phyloP scores from a whole-genome alignment of 805 yeast species.

The Blastobotrys americana region DNA sequence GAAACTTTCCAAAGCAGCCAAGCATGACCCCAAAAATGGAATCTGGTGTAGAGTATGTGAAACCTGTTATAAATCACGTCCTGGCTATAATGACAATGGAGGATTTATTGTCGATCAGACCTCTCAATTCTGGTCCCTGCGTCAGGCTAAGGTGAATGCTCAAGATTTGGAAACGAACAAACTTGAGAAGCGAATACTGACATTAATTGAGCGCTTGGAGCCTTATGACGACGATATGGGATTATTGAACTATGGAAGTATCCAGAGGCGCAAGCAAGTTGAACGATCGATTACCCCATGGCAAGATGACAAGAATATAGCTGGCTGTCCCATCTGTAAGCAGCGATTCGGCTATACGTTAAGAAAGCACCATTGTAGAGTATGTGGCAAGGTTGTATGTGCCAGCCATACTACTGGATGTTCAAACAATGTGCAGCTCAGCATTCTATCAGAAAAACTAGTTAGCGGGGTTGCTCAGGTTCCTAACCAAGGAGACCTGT shows the following conservation, averaged over 20 bases:
- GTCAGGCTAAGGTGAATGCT: conserved; percentile 43
- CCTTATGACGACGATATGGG: conserved; percentile 18
- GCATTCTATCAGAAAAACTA: conserved; percentile 27
- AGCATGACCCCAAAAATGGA: conserved; percentile 44
- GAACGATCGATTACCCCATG: conserved; percentile 54
- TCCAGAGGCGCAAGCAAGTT: conserved; percentile 29
- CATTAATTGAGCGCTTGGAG: conserved; percentile 24
- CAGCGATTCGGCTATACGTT: conserved; percentile 47
- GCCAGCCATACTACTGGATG: conserved; percentile 57
- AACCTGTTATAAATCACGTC: conserved; percentile 48
- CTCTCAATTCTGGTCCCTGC: conserved; percentile 31
- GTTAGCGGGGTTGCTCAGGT: conserved; percentile 13
- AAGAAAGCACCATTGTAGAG: conserved; percentile 84
- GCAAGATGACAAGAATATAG: conserved; percentile 47
- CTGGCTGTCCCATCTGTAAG: conserved; percentile 58
- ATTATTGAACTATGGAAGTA: conserved; percentile 26
- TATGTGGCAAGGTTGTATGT: conserved; percentile 81
- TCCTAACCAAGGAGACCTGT: conserved; percentile 14
- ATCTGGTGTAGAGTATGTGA: conserved; percentile 68
- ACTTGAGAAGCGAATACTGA: conserved; percentile 50
- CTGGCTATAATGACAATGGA: conserved; percentile 41
- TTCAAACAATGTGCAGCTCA: conserved; percentile 62
- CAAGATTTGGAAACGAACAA: conserved; percentile 47
- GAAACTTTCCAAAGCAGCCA: conserved; percentile 42
- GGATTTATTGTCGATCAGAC: conserved; percentile 46